Conservation (phyloP, 257 asterid species). For the Avicennia marina region DNA sequence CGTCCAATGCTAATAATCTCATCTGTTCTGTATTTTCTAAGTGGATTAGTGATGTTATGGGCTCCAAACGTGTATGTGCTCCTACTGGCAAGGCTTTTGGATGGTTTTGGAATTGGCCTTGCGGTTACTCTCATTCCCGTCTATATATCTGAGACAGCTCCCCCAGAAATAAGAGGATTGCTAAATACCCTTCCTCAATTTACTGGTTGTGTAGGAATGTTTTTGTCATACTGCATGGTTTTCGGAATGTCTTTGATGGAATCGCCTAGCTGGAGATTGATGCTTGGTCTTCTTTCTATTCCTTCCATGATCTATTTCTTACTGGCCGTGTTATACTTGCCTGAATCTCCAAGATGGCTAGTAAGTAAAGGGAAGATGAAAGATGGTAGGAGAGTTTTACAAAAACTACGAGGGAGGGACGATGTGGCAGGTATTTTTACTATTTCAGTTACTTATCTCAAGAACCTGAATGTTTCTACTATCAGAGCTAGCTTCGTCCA, state of each 20-base stretch:
- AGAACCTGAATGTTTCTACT: background rate
- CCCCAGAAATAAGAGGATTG: slow-evolving; percentile 80
- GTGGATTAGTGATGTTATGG: slow-evolving; percentile 91
- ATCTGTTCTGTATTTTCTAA: slow-evolving; percentile 62
- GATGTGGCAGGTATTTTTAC: slow-evolving; percentile 68
- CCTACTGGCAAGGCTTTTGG: slow-evolving; percentile 82
- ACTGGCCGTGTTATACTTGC: slow-evolving; percentile 58
- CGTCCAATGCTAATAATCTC: slow-evolving; percentile 93
- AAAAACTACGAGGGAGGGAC: slow-evolving; percentile 73
- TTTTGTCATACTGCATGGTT: slow-evolving; percentile 87
- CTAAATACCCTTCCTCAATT: slow-evolving; percentile 92
- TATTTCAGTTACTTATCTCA: background rate
- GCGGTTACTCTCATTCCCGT: slow-evolving; percentile 92
- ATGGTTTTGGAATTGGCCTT: slow-evolving; percentile 90
- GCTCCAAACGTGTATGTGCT: slow-evolving; percentile 84
- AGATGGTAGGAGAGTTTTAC: slow-evolving; percentile 77
- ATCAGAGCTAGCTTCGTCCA: no score
- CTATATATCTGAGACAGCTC: slow-evolving; percentile 93
- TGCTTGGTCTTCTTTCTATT: slow-evolving; percentile 87
- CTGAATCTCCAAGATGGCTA: slow-evolving; percentile 98
- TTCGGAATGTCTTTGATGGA: slow-evolving; percentile 74
- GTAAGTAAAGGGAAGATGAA: slow-evolving; percentile 84
- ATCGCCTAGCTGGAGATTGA: slow-evolving; percentile 86
- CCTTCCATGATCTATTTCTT: slow-evolving; percentile 70
- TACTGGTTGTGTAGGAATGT: slow-evolving; percentile 85